Percentiles rank a stretch among this genome's conserved stretches.
These are phyloP conservation scores for Colletotrichum phormii DNA, from an alignment of 2,329 filamentous ascomycete genomes.

Conservation along the genomic window DNA sequence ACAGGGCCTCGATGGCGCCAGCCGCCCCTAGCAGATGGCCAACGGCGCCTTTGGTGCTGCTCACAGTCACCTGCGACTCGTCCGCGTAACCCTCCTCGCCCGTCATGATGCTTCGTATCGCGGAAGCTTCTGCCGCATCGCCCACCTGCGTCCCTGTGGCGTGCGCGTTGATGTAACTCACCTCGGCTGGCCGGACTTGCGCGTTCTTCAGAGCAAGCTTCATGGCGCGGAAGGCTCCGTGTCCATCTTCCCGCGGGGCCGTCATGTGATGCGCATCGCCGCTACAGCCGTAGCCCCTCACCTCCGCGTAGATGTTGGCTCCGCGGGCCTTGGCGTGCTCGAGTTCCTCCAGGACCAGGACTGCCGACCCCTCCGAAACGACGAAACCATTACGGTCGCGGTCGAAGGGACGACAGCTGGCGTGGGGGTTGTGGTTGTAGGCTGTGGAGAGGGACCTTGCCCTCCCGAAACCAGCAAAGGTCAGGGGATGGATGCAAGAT, in stretches of 20 bases:
- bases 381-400: conserved; percentile 85
- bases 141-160: conserved; percentile 90
- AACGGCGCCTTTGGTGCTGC: conserved; percentile 93
- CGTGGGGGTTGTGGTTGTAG: conserved; percentile 78
- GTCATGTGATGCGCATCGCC: conserved; percentile 96
- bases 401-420: conserved; percentile 90
- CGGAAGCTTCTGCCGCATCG: conserved; percentile 87
- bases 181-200: conserved; percentile 71
- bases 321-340: conserved; percentile 86
- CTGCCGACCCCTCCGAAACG: conserved; percentile 90
- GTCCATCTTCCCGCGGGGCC: conserved; percentile 84
- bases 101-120: conserved; percentile 82
- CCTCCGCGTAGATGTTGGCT: conserved; percentile 87
- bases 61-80: conserved; percentile 79
- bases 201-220: conserved; percentile 82
- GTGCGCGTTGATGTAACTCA: conserved; percentile 96
- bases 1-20: conserved; percentile 89
- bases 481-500: conserved; percentile 94
- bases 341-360: conserved; percentile 88
- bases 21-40: conserved; percentile 93
- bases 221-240: conserved; percentile 88
- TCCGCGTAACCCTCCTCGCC: conserved; percentile 74
- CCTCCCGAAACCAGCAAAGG: conserved; percentile 90
- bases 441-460: conserved; percentile 86
- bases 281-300: conserved; percentile 89